Base-by-base conservation (phyloP, 1,139 yeast genomes). In the Petasospora rhodanensis region DNA sequence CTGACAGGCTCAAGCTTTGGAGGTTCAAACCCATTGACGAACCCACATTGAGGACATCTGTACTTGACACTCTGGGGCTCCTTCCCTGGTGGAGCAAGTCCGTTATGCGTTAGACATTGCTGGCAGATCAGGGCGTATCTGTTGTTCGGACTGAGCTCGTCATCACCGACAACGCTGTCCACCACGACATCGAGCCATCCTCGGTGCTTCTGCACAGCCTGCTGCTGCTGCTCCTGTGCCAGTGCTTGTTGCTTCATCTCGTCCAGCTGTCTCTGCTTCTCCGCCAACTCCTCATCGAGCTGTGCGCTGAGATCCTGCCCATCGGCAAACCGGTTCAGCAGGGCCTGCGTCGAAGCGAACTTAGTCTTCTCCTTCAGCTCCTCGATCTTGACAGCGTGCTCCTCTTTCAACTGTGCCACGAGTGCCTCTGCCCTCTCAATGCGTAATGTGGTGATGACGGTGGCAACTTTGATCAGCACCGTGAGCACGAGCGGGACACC, bases 351-450 rank as follows among this genome's bases (percentile, higher is more conserved):
- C 14, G 80, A 71, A 48, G 81, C 74, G 57, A 78, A 91, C 48
- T 84, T 83, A 15, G 96, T 84, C 47, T 74, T 68, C 40, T 76
- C 74, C 58, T 89, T 89, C 58, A 89, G 66, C 39, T 82, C 87
- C 14, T 77, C 80, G 31, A 89, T 70, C 56, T 81, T 80, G 19
- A 63, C 65, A 38, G 66, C 63, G 43, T 83, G 94, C 37, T 68
- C 61, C 24, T 64, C 62, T 43, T 68, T 66, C 41, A 47, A 23
- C 6, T 19, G 19, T 26, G 45, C 45, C 7, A 46, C 46, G 34
- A 49, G 40, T 41, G 40, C 46, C 38, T 31, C 44, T 18, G 46
- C 48, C 41, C 42, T 47, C 44, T 43, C 38, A 25, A 33, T 40
- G 35, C 46, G 24, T 25, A 37, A 28, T 1, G 16, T n/a, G 28